Conservation (phyloP, 2,329 filamentous ascomycete genomes). For the Alternaria atra region DNA sequence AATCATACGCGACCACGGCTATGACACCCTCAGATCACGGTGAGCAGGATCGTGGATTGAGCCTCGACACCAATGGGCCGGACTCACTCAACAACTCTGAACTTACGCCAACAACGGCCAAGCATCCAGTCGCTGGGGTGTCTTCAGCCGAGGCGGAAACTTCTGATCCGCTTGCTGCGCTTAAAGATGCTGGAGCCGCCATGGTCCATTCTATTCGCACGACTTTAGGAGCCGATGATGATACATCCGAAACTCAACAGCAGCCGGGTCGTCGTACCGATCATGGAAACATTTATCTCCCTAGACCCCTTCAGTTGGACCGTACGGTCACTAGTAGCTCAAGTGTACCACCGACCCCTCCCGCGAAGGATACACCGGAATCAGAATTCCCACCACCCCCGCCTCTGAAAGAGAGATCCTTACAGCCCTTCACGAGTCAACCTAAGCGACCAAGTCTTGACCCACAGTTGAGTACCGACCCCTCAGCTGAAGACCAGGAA, state of each 20-base stretch:
- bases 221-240: conserved; percentile 44
- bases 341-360: conserved; percentile 57
- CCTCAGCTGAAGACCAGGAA: conserved; percentile 68
- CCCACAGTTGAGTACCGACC: conserved; percentile 58
- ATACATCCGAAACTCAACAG: conserved; percentile 25
- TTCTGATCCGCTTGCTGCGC: conserved; percentile 53
- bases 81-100: conserved; percentile 41
- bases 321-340: conserved; percentile 47
- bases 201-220: conserved; percentile 58
- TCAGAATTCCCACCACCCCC: conserved; percentile 43
- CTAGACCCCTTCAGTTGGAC: conserved; percentile 51
- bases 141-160: conserved; percentile 26
- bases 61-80: conserved; percentile 14
- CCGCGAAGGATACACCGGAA: conserved; percentile 54
- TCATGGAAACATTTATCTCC: conserved; percentile 48
- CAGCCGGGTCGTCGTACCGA: conserved; percentile 8
- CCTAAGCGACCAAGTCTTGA: conserved; percentile 37
- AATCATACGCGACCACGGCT: conserved; percentile 57
- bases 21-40: conserved; percentile 44
- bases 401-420: conserved; percentile 51
- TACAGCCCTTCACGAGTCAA: conserved; percentile 22
- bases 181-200: conserved; percentile 58
- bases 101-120: conserved; percentile 49
- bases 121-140: conserved; percentile 36
- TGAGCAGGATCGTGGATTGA: conserved; percentile 41